Evolutionary conservation across 2,329 filamentous ascomycete genomes (phyloP).

Genomic region (Talaromyces amestolkiae): DNA sequence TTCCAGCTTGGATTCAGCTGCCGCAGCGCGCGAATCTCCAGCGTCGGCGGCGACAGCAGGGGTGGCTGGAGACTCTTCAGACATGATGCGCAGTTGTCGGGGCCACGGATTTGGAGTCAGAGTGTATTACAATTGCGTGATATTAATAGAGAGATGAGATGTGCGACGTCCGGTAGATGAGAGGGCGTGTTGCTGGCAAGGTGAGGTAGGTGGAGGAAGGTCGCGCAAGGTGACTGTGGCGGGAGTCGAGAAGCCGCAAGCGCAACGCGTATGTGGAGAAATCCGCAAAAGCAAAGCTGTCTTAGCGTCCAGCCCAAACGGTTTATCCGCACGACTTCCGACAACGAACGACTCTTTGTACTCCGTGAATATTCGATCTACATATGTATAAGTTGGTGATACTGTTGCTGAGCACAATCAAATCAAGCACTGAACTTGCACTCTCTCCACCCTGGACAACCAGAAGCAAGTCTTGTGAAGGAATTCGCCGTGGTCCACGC

Average conservation of each 20-base stretch:
- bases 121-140: neutral
- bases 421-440: no score
- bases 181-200: neutral
- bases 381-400: no score
- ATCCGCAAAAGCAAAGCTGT: neutral
- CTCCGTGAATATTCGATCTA: neutral
- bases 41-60: conserved; percentile 31
- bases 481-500: no score
- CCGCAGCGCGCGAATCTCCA: conserved; percentile 32
- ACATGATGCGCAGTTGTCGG: conserved; percentile 33
- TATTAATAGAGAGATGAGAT: neutral
- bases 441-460: neutral
- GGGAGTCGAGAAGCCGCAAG: conserved; percentile 24
- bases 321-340: neutral
- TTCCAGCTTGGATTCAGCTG: conserved; percentile 28
- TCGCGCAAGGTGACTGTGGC: conserved; percentile 24
- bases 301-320: neutral
- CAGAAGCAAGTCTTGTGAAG: neutral
- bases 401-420: no score
- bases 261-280: conserved; percentile 23
- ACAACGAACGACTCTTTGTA: neutral
- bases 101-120: neutral
- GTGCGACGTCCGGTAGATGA: neutral
- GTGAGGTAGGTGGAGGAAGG: neutral
- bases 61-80: conserved; percentile 39